A percentile compares a stretch with the other conserved stretches of the same genome.
phyloP scores from a whole-genome alignment of 2,329 filamentous ascomycete genomes.

The Trichoderma sp. region DNA sequence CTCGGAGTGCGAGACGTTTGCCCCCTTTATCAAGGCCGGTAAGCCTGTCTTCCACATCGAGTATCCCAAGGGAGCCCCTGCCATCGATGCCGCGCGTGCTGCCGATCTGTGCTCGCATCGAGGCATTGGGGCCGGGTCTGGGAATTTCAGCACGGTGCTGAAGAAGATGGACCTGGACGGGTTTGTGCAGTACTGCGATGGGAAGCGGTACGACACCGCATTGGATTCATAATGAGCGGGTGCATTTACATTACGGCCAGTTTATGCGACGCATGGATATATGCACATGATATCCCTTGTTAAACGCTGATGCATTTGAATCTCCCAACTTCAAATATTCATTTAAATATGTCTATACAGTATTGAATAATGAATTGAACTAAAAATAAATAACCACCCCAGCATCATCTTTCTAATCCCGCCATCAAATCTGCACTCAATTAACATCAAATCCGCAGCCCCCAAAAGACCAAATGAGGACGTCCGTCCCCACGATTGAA shows the following conservation, averaged over 20 bases:
- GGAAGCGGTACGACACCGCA: conserved; percentile 31
- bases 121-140: conserved; percentile 40
- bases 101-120: conserved; percentile 43
- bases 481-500: conserved; percentile 18
- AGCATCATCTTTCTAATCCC: neutral
- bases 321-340: neutral
- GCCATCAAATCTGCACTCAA: neutral
- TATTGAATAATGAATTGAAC: neutral
- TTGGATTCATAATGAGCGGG: neutral
- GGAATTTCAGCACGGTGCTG: conserved; percentile 61
- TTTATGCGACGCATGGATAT: neutral
- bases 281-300: neutral
- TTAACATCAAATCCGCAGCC: neutral
- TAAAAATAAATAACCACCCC: neutral
- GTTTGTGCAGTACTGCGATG: conserved; percentile 58
- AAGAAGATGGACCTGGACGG: conserved; percentile 64
- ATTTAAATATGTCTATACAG: neutral
- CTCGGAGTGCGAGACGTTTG: conserved; percentile 57
- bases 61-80: conserved; percentile 55
- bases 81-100: conserved; percentile 35
- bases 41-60: conserved; percentile 75
- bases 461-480: neutral
- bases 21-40: conserved; percentile 54
- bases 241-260: neutral
- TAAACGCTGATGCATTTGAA: neutral